Conservation (phyloP, 2,329 filamentous ascomycete species). For the Alternaria infectoria region DNA sequence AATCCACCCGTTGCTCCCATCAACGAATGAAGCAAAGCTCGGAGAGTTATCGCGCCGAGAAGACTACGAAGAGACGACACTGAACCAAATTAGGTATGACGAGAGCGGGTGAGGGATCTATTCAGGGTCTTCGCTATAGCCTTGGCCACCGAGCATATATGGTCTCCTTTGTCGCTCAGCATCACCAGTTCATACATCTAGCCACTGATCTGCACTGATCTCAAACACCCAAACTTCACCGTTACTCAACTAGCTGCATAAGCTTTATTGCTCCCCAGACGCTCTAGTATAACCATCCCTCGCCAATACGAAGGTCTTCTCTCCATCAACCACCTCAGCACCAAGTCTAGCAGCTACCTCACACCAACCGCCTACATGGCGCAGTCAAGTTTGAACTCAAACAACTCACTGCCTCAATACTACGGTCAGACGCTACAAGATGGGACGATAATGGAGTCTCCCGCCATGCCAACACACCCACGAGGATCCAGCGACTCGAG, state of each 20-base stretch:
- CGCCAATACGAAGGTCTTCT: slow-evolving; percentile 3
- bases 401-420: slow-evolving; percentile 31
- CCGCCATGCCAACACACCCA: slow-evolving; percentile 16
- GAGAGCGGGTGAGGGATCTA: slow-evolving; percentile 10
- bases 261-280: not conserved
- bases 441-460: slow-evolving; percentile 37
- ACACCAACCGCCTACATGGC: slow-evolving; percentile 27
- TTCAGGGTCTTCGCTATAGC: slow-evolving; percentile 17
- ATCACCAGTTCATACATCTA: slow-evolving; percentile 5
- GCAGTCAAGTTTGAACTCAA: slow-evolving; percentile 2
- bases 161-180: slow-evolving; percentile 14
- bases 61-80: slow-evolving; percentile 5
- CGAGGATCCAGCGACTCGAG: slow-evolving; percentile 30
- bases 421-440: slow-evolving; percentile 40
- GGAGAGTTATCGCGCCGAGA: slow-evolving; percentile 8
- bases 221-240: not conserved
- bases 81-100: slow-evolving; percentile 20
- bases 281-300: not conserved
- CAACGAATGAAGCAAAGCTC: slow-evolving; percentile 30
- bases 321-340: slow-evolving; percentile 4
- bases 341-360: not conserved
- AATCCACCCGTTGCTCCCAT: slow-evolving; percentile 30
- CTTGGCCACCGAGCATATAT: slow-evolving; percentile 24
- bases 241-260: not conserved
- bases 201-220: not conserved